Evolutionary conservation across 202 grass and related monocot species (phyloP).

Genomic region (Dendrocalamus latiflorus): DNA sequence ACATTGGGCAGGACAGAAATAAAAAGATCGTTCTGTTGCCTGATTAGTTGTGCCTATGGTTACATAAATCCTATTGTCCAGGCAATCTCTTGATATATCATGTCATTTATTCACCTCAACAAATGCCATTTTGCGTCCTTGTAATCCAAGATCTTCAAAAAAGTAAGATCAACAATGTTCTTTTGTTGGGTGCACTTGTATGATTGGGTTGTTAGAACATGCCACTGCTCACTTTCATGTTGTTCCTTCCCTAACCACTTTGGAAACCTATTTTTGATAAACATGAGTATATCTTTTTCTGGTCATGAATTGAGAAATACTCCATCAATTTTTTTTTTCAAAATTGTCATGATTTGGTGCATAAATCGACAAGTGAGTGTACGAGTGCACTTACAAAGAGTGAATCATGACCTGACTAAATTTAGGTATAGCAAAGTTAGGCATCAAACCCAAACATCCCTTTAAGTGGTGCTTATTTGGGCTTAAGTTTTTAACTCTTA

Average conservation of each 20-base stretch:
- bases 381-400: no score
- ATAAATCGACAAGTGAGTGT: no score
- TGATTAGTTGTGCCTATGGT: not conserved
- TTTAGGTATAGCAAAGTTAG: no score
- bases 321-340: no score
- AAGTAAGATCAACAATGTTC: no score
- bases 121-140: not conserved
- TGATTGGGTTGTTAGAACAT: conserved; percentile 38
- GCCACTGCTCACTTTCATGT: conserved; percentile 18
- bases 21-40: not conserved
- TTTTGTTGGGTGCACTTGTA: conserved; percentile 15
- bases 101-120: not conserved
- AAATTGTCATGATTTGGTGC: no score
- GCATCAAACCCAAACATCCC: no score
- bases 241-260: conserved; percentile 23
- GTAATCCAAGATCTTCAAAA: conserved; percentile 1
- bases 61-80: not conserved
- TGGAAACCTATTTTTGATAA: conserved; percentile 17
- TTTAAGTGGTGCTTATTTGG: no score
- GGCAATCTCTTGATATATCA: not conserved
- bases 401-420: no score
- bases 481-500: no score
- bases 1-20: not conserved
- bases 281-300: conserved; percentile 8
- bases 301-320: no score